Conservation (phyloP, 2,329 filamentous ascomycete species). For the Penicillium thymicola region DNA sequence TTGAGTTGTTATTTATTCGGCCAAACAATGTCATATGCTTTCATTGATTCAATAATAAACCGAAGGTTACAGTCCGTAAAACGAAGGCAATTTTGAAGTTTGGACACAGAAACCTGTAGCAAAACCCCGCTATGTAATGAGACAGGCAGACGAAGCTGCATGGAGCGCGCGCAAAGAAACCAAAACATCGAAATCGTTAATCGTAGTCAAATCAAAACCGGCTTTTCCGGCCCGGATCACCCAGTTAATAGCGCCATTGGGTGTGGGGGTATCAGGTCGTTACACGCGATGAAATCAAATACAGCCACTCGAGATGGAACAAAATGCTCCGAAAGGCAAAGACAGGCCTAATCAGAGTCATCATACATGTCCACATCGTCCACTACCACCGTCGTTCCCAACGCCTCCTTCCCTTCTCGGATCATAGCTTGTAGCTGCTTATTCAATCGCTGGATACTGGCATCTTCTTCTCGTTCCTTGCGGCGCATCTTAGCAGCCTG, state of each 20-base stretch:
- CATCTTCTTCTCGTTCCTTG: conserved; percentile 75
- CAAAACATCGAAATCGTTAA: conserved; percentile 19
- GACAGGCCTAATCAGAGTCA: conserved; percentile 26
- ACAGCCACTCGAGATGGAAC: not conserved
- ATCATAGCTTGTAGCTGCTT: conserved; percentile 81
- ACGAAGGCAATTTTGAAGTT: not conserved
- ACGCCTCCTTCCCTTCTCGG: conserved; percentile 77
- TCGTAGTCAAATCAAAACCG: conserved; percentile 15
- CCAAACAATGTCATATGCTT: not conserved
- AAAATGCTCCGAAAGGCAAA: not conserved
- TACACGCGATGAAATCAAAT: conserved; percentile 12
- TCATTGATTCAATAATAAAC: not conserved
- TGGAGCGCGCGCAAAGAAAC: not conserved
- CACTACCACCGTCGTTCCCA: conserved; percentile 71
- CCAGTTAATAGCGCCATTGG: conserved; percentile 14
- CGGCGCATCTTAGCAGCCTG: conserved; percentile 68
- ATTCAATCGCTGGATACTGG: conserved; percentile 75
- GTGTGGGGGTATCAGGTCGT: conserved; percentile 23
- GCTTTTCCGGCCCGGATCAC: conserved; percentile 5
- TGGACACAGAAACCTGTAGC: not conserved
- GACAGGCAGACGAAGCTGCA: not conserved
- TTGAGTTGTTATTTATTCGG: conserved; percentile 3
- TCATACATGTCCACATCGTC: conserved; percentile 46
- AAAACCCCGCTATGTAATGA: not conserved
- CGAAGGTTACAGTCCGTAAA: not conserved